phyloP scores from a whole-genome alignment of 805 yeast genomes.

The Priceomyces fermenticarens region DNA sequence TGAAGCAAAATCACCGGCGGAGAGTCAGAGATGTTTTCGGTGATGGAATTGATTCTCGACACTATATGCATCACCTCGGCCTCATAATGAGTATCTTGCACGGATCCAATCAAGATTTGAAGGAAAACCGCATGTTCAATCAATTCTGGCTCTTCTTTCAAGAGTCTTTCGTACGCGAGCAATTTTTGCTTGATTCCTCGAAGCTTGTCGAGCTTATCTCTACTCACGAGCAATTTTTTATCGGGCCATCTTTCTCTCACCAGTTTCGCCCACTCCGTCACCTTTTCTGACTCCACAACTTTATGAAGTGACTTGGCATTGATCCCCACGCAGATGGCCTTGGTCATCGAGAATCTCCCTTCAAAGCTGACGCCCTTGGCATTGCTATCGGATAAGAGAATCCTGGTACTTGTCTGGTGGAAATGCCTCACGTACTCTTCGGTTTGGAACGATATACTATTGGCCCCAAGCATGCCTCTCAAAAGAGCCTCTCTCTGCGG shows the following conservation, averaged over 20 bases:
- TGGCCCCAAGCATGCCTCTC: conserved; percentile 85
- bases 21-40: conserved; percentile 64
- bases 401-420: conserved; percentile 81
- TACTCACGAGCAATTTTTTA: conserved; percentile 70
- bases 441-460: conserved; percentile 84
- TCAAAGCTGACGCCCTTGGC: conserved; percentile 58
- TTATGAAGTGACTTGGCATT: conserved; percentile 58
- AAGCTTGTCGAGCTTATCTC: conserved; percentile 85
- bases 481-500: conserved; percentile 80
- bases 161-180: conserved; percentile 78
- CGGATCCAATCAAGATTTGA: conserved; percentile 70
- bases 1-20: conserved; percentile 87
- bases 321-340: conserved; percentile 73
- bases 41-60: conserved; percentile 77
- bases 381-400: conserved; percentile 79
- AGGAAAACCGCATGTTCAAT: conserved; percentile 70
- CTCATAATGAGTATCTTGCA: conserved; percentile 61
- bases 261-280: conserved; percentile 61
- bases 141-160: conserved; percentile 68
- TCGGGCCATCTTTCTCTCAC: conserved; percentile 77
- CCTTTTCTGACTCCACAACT: conserved; percentile 46
- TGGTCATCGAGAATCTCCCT: conserved; percentile 54
- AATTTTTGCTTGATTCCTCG: conserved; percentile 88
- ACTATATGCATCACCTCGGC: conserved; percentile 72
- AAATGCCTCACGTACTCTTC: conserved; percentile 93